These are phyloP conservation scores for Arthrobotrys sphaeroides DNA, from an alignment of 2,329 filamentous ascomycete genomes.

Conservation along the genomic window DNA sequence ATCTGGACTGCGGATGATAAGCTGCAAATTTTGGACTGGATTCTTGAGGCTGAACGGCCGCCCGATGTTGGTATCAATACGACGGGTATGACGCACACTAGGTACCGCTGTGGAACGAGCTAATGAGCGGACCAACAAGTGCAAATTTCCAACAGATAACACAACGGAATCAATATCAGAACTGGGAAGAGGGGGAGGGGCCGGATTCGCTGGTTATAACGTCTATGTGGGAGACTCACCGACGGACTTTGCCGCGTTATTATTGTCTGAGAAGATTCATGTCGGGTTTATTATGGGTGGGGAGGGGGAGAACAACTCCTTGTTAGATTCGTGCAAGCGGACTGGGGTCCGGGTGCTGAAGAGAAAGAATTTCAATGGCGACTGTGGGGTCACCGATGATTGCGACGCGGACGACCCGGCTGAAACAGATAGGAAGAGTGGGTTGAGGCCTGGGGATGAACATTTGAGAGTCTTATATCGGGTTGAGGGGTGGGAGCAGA, in stretches of 20 bases:
- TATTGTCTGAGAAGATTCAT: slow-evolving; percentile 27
- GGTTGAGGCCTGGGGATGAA: slow-evolving; percentile 1
- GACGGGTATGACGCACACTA: neutral
- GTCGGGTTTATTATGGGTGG: slow-evolving; percentile 42
- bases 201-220: slow-evolving; percentile 3
- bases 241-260: slow-evolving; percentile 50
- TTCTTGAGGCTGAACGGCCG: slow-evolving; percentile 13
- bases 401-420: slow-evolving; percentile 25
- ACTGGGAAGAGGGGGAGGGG: neutral
- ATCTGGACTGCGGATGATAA: slow-evolving; percentile 50
- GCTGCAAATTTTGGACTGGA: slow-evolving; percentile 22
- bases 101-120: slow-evolving; percentile 8
- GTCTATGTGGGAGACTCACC: slow-evolving; percentile 46
- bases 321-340: slow-evolving; percentile 37
- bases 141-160: slow-evolving; percentile 13
- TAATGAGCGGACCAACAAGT: neutral
- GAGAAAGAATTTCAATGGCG: neutral
- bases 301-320: slow-evolving; percentile 25
- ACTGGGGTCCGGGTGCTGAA: slow-evolving; percentile 25
- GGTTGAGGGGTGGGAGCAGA: slow-evolving; percentile 27
- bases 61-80: neutral
- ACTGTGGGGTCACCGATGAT: slow-evolving; percentile 15
- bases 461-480: slow-evolving; percentile 16
- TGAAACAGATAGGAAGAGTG: slow-evolving; percentile 29
- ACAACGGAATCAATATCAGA: slow-evolving; percentile 6